Evolutionary conservation across 2,329 filamentous ascomycete genomes (phyloP).

Genomic region (Claviceps cyperi): DNA sequence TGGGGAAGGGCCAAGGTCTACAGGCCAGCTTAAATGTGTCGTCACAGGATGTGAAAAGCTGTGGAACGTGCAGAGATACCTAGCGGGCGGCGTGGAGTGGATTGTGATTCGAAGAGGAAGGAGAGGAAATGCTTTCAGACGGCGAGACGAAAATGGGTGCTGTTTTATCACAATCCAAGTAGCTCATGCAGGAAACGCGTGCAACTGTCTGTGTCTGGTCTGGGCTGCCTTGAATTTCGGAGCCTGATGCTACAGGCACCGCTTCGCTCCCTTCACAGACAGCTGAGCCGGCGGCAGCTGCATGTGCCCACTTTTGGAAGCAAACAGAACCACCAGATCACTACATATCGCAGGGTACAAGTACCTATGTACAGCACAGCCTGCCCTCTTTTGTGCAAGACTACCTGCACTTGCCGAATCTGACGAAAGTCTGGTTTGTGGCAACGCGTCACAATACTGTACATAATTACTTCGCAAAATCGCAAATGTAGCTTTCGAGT

Average conservation of each 20-base stretch:
- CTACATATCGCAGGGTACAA: too few relatives aligned
- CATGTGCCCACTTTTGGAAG: conserved; percentile 12
- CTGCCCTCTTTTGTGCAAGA: too few relatives aligned
- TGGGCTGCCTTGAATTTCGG: conserved; percentile 3
- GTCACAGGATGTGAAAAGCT: neutral
- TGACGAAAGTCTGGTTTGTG: neutral
- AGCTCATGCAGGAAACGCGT: neutral
- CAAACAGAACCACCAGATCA: conserved; percentile 11
- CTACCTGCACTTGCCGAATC: neutral
- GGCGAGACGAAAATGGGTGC: neutral
- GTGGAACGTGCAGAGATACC: neutral
- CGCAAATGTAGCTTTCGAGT: too few relatives aligned
- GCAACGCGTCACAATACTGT: neutral
- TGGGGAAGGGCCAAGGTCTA: neutral
- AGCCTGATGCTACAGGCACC: conserved; percentile 5
- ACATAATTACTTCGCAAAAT: too few relatives aligned
- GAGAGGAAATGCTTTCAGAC: neutral
- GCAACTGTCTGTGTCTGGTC: neutral
- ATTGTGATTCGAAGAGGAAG: neutral
- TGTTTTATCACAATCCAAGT: conserved; percentile 1
- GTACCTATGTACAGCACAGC: too few relatives aligned
- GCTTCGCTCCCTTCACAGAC: neutral
- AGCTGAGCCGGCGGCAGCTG: neutral
- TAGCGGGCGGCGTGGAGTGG: neutral
- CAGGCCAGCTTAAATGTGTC: neutral